Percentiles rank a stretch among this genome's conserved stretches.
These are phyloP conservation scores for Penicillium egyptiacum DNA, from an alignment of 495 filamentous ascomycete species.

Conservation along the genomic window DNA sequence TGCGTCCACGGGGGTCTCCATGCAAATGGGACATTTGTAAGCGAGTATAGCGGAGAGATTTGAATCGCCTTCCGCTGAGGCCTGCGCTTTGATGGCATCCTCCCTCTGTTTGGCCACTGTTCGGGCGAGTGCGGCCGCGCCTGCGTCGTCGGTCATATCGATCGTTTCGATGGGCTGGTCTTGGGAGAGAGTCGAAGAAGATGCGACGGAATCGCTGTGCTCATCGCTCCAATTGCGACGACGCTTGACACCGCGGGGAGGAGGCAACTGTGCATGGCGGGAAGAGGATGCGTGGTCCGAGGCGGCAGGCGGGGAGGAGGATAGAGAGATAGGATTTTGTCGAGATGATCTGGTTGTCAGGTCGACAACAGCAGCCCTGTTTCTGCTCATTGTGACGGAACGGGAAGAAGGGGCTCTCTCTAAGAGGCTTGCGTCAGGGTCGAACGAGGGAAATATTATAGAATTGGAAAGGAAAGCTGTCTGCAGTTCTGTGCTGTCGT, in stretches of 20 bases:
- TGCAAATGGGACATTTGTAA: slow-evolving; percentile 80
- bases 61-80: slow-evolving; percentile 32
- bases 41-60: slow-evolving; percentile 53
- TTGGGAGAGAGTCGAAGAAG: not conserved
- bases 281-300: not conserved
- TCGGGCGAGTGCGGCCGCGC: not conserved
- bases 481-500: not conserved
- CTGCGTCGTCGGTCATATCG: not conserved
- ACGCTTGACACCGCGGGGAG: not conserved
- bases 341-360: slow-evolving; percentile 1
- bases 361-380: not conserved
- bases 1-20: slow-evolving; percentile 71
- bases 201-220: not conserved
- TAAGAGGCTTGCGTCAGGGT: not conserved
- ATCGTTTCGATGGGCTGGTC: not conserved
- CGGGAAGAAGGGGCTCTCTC: not conserved
- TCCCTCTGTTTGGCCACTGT: not conserved
- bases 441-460: not conserved
- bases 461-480: not conserved
- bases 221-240: not conserved
- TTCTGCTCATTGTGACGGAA: not conserved
- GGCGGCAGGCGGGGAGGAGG: not conserved
- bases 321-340: not conserved
- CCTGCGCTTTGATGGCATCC: not conserved
- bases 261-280: not conserved